Conservation (phyloP, 345 rosid genomes). For the Bruguiera parviflora region DNA sequence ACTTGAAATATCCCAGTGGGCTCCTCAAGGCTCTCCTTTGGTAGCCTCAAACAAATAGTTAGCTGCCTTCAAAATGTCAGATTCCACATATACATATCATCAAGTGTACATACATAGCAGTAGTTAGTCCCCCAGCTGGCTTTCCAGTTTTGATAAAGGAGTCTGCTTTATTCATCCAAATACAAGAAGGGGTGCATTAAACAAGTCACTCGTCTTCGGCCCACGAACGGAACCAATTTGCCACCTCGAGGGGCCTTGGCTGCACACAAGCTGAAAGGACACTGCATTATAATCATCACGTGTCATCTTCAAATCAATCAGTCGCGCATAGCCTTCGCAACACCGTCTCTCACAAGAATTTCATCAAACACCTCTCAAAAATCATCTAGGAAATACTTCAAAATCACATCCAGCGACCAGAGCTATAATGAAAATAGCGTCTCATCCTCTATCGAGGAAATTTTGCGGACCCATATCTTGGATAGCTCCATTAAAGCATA, state of each 20-base stretch:
- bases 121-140: too few species aligned
- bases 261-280: slow-evolving; percentile 71
- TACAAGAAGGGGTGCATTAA: slow-evolving; percentile 1
- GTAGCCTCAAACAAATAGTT: slow-evolving; percentile 15
- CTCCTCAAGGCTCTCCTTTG: slow-evolving; percentile 12
- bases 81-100: slow-evolving; percentile 71
- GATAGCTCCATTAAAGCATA: slow-evolving; percentile 37
- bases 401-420: slow-evolving; percentile 43
- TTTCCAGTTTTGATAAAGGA: too few species aligned
- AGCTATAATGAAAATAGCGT: slow-evolving; percentile 63
- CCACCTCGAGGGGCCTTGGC: slow-evolving; percentile 44
- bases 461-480: slow-evolving; percentile 42
- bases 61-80: slow-evolving; percentile 36
- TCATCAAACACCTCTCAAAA: slow-evolving; percentile 57
- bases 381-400: slow-evolving; percentile 30
- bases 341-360: slow-evolving; percentile 49
- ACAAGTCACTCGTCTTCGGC: slow-evolving; percentile 38
- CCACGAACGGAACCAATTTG: slow-evolving; percentile 50
- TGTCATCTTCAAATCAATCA: too few species aligned
- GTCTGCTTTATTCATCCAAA: too few species aligned
- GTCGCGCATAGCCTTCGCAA: slow-evolving; percentile 35
- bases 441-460: slow-evolving; percentile 30
- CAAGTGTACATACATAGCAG: slow-evolving; percentile 48
- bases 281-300: slow-evolving; percentile 35
- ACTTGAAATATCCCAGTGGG: slow-evolving; percentile 17